These are phyloP conservation scores for Fraxinus angustifolia DNA, from an alignment of 305 asterid species.

Conservation along the genomic window DNA sequence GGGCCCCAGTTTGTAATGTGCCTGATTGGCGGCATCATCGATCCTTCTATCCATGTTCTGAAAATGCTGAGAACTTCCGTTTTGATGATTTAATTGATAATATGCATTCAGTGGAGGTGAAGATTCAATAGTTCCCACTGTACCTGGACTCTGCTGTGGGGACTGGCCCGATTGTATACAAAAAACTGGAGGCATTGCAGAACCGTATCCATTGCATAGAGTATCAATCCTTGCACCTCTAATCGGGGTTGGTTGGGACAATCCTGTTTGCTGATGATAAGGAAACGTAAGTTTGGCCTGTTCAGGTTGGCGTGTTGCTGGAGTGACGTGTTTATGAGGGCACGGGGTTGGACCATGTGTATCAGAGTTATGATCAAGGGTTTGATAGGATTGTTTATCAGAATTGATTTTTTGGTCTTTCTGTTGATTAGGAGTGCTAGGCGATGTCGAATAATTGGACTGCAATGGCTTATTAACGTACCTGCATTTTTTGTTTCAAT, in stretches of 20 bases:
- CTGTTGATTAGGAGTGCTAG: constrained; percentile 42
- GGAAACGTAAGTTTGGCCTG: constrained; percentile 37
- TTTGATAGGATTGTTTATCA: constrained; percentile 36
- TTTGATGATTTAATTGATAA: constrained; percentile 32
- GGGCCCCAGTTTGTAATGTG: constrained; percentile 35
- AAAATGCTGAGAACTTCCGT: constrained; percentile 37
- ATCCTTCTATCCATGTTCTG: constrained; percentile 37
- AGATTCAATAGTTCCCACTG: constrained; percentile 39
- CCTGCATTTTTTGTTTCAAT: constrained; percentile 43
- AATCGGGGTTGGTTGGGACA: constrained; percentile 53
- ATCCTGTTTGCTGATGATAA: constrained; percentile 36
- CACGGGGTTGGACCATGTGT: constrained; percentile 12
- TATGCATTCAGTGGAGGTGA: constrained; percentile 32
- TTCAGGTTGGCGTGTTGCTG: constrained; percentile 26
- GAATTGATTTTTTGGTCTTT: constrained; percentile 35
- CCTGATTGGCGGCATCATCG: constrained; percentile 37
- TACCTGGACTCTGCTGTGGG: constrained; percentile 42
- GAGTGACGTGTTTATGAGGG: constrained; percentile 17
- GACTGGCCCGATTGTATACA: constrained; percentile 36
- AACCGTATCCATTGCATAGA: constrained; percentile 30
- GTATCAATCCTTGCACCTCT: constrained; percentile 51
- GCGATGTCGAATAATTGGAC: constrained; percentile 31
- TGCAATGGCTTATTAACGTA: constrained; percentile 47
- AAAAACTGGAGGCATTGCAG: constrained; percentile 35
- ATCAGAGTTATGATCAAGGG: constrained; percentile 29